Evolutionary conservation across 768 basidiomycete genomes (phyloP).

Genomic region (Auriscalpium microsporum): DNA sequence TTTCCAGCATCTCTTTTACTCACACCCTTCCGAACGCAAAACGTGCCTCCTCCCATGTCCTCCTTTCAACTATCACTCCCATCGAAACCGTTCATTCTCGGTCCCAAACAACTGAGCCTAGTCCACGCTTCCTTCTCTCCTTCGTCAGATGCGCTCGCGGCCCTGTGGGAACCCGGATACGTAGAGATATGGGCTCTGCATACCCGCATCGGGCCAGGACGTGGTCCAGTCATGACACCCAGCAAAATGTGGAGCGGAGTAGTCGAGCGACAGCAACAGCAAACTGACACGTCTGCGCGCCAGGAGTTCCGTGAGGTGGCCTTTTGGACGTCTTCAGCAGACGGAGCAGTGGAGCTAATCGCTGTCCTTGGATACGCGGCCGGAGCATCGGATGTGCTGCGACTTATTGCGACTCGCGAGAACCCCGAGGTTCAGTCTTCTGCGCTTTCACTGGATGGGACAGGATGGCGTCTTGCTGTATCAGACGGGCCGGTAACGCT

Average conservation of each 20-base stretch:
- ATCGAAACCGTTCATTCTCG: slow-evolving; percentile 30
- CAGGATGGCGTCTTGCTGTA: slow-evolving; percentile 25
- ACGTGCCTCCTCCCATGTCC: slow-evolving; percentile 98
- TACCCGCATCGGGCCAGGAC: slow-evolving; percentile 51
- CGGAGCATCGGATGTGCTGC: slow-evolving; percentile 2
- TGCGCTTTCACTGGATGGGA: slow-evolving; percentile 2
- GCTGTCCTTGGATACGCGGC: slow-evolving; percentile 6
- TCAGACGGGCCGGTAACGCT: not conserved
- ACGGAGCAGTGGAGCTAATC: not conserved
- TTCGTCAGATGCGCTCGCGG: slow-evolving; percentile 46
- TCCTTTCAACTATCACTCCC: slow-evolving; percentile 39
- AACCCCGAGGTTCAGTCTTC: not conserved
- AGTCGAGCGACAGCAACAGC: not conserved
- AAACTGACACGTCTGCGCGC: not conserved
- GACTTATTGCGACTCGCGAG: slow-evolving; percentile 1
- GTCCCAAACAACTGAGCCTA: slow-evolving; percentile 44
- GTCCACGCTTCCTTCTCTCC: slow-evolving; percentile 58
- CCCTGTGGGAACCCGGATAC: slow-evolving; percentile 63
- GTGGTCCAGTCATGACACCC: slow-evolving; percentile 54
- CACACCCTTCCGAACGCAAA: slow-evolving; percentile 90
- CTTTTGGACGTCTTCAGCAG: not conserved
- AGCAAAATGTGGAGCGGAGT: slow-evolving; percentile 25
- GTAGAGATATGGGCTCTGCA: slow-evolving; percentile 64
- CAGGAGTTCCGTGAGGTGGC: slow-evolving; percentile 10
- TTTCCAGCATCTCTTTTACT: slow-evolving; percentile 63